Base-by-base conservation (phyloP, 805 yeast species). In the Kurtzmaniella cleridarum region DNA sequence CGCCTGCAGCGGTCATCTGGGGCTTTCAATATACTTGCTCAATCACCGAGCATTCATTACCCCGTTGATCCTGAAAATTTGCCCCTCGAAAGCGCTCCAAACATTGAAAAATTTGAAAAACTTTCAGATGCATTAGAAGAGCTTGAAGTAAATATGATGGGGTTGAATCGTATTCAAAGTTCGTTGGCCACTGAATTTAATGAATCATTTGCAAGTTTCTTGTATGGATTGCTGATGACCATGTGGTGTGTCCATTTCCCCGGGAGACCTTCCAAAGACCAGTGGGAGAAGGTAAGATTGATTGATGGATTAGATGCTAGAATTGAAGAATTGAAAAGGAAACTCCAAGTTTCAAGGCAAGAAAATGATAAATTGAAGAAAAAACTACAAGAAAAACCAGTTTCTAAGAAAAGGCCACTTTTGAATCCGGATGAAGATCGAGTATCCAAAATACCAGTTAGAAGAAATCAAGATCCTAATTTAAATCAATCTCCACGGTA, bases 181-280 rank as follows among this genome's bases (percentile, higher is more conserved):
- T 75, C 77, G 5, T 59, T 89, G 15, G 69, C 72, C 2, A 64
- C 69, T 23, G 60, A 60, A 18, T 81, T 89, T 58, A 87, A 87
- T 54, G 96, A 88, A 58, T 76, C 87, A 2, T 77, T 89, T 49
- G 79, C 86, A 1, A 69, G 90, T 30, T 79, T 88, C 39, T 55
- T 88, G 38, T 86, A 84, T 51, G 95, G 96, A 1, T 60, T 88
- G 36, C 78, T 83, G 54, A 79, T 87, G 59, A 87, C 89, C 51
- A 90, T 95, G 44, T 88, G 93, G 82, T 85, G 95, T 60, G 84
- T 84, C 20, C 89, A 84, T 51, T 85, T 85, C 49, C 71, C 69
- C 1, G 66, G 64, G 1, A 54, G 64, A 34, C 72, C 72, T 9
- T 56, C 66, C 10, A 50, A 50, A 36, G 57, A 54, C 17, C 59